Conservation (phyloP, 768 basidiomycete genomes). For the Leccinellum luteum region DNA sequence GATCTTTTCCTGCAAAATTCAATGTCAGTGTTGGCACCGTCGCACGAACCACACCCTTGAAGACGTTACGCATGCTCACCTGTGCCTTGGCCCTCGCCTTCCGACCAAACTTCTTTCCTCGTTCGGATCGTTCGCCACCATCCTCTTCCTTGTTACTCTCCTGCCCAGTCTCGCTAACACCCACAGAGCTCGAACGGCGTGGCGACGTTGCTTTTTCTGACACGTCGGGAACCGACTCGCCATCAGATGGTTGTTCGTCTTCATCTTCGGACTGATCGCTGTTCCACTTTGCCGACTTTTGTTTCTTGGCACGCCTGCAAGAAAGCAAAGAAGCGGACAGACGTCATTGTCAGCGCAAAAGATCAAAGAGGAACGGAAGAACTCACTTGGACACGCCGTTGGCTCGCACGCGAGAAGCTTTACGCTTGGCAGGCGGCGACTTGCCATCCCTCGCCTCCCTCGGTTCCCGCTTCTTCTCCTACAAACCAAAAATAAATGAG, state of each 20-base stretch:
- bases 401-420: conserved; percentile 37
- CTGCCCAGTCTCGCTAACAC: conserved; percentile 33
- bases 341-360: conserved; percentile 7
- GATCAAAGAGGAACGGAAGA: background rate
- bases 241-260: conserved; percentile 25
- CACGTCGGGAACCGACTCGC: conserved; percentile 42
- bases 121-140: conserved; percentile 27
- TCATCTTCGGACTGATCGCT: conserved; percentile 34
- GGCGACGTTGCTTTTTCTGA: conserved; percentile 22
- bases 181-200: conserved; percentile 34
- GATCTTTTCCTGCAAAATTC: conserved; percentile 26
- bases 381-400: conserved; percentile 30
- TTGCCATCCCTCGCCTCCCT: conserved; percentile 51
- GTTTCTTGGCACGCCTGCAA: conserved; percentile 28
- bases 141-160: conserved; percentile 30
- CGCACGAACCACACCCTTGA: background rate
- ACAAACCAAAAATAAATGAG: conserved; percentile 9
- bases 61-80: conserved; percentile 24
- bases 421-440: conserved; percentile 50
- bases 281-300: conserved; percentile 28
- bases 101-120: conserved; percentile 37
- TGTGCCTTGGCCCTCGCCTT: conserved; percentile 41
- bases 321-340: background rate
- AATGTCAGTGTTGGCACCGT: background rate
- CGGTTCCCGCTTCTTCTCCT: conserved; percentile 37